phyloP scores from a whole-genome alignment of 225 moss, liverwort and hornwort genomes.

The Thuidium tamariscinum region DNA sequence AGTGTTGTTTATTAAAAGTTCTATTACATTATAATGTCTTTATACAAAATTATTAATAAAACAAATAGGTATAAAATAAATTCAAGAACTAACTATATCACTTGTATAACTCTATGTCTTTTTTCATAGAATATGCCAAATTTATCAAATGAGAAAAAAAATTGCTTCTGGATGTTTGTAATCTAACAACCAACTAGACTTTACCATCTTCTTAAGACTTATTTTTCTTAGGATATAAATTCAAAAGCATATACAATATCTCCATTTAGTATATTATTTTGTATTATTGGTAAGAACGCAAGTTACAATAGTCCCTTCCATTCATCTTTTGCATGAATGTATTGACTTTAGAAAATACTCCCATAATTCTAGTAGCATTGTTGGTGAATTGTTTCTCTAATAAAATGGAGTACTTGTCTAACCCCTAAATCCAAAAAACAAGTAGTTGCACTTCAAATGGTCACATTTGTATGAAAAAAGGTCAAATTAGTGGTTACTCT shows the following conservation, averaged over 20 bases:
- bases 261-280: background rate
- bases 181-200: no score
- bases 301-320: accelerated
- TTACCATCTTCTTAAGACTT: background rate
- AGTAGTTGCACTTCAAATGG: no score
- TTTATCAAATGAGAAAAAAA: background rate
- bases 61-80: background rate
- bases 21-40: background rate
- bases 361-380: no score
- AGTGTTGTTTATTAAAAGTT: background rate
- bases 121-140: background rate
- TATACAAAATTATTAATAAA: background rate
- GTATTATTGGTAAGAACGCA: accelerated
- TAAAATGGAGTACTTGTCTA: no score
- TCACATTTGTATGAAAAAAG: no score
- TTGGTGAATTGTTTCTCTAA: background rate
- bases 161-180: background rate
- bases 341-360: accelerated
- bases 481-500: no score
- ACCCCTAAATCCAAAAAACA: no score
- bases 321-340: background rate
- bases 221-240: background rate
- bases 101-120: accelerated
- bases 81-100: background rate
- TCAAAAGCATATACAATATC: background rate